Percentiles rank a stretch among this genome's conserved stretches.
phyloP scores from a whole-genome alignment of 2,329 filamentous ascomycete genomes.

The Akanthomyces lecanii region DNA sequence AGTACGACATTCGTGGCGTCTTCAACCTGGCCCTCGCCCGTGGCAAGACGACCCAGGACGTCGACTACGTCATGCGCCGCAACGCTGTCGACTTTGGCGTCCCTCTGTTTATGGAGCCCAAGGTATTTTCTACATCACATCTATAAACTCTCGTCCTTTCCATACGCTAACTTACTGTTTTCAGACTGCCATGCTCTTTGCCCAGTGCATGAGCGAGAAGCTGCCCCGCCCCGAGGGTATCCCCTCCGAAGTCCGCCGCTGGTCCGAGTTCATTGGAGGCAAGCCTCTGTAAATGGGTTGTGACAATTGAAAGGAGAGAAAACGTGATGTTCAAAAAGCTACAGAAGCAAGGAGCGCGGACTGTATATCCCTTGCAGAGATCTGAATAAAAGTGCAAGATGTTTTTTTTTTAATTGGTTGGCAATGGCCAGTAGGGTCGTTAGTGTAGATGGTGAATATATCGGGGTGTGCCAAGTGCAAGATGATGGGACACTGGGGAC shows the following conservation, averaged over 20 bases:
- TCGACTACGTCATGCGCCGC: slow-evolving; percentile 97
- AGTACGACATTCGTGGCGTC: slow-evolving; percentile 91
- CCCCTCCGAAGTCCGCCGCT: slow-evolving; percentile 83
- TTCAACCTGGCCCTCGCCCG: slow-evolving; percentile 89
- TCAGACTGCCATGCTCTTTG: slow-evolving; percentile 91
- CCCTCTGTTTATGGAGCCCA: slow-evolving; percentile 96
- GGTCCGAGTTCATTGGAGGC: slow-evolving; percentile 92
- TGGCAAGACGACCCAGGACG: slow-evolving; percentile 79
- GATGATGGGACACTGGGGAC: neutral
- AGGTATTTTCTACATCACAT: slow-evolving; percentile 56
- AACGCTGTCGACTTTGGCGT: slow-evolving; percentile 99
- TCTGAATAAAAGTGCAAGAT: neutral
- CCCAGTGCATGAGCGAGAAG: slow-evolving; percentile 96
- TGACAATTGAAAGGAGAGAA: neutral
- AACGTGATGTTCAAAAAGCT: neutral
- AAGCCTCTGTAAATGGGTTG: slow-evolving; percentile 62
- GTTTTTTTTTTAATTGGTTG: neutral
- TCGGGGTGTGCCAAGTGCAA: neutral
- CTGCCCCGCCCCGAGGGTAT: slow-evolving; percentile 84
- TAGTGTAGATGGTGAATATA: neutral
- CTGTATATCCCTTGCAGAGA: neutral
- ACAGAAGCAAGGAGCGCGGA: neutral
- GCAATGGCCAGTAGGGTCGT: neutral
- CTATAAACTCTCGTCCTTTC: neutral
- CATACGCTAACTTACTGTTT: slow-evolving; percentile 27